phyloP scores from a whole-genome alignment of 176 grass and related monocot species.

The Rhynchospora pubera region DNA sequence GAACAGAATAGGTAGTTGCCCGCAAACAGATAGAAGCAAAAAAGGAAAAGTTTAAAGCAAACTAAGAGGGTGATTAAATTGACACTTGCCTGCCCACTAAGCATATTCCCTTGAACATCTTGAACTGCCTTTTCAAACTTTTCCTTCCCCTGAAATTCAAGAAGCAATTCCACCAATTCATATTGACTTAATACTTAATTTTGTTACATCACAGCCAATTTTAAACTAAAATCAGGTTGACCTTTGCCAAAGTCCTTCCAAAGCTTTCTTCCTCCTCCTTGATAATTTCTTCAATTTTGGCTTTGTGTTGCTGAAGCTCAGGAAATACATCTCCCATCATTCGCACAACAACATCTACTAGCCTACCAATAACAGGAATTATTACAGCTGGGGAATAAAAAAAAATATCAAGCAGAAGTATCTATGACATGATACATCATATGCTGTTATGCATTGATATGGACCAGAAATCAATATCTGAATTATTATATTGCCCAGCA shows the following conservation, averaged over 20 bases:
- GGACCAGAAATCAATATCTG: background rate
- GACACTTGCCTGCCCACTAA: conserved; percentile 75
- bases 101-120: conserved; percentile 60
- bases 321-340: conserved; percentile 84
- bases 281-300: conserved; percentile 80
- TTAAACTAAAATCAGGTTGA: conserved; percentile 28
- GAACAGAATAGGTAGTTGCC: background rate
- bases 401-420: background rate
- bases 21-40: background rate
- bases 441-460: background rate
- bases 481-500: background rate
- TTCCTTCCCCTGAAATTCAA: conserved; percentile 64
- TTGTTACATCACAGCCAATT: background rate
- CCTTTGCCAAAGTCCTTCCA: conserved; percentile 91
- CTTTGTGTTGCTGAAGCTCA: conserved; percentile 63
- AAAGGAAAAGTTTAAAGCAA: background rate
- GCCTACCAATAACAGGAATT: conserved; percentile 33
- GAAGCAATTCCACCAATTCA: conserved; percentile 11
- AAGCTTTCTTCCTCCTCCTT: conserved; percentile 94
- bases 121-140: conserved; percentile 92
- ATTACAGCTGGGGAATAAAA: background rate
- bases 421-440: background rate
- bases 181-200: background rate
- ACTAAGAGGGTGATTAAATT: background rate
- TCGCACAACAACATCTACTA: conserved; percentile 74